phyloP scores from a whole-genome alignment of 2,329 filamentous ascomycete genomes.

The Ustilaginoidea virens region DNA sequence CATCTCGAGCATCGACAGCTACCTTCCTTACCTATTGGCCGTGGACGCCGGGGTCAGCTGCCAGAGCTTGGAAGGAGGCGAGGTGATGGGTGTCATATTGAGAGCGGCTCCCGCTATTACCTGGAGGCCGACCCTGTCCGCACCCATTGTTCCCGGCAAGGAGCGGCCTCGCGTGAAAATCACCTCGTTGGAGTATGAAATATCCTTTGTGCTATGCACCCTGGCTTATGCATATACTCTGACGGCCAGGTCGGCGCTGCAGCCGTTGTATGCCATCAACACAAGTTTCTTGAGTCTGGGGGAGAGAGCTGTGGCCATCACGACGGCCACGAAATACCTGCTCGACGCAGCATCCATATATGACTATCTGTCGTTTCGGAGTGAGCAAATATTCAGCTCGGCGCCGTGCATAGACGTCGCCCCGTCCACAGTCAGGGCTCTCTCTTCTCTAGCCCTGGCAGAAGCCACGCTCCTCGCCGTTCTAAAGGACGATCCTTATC shows the following conservation, averaged over 20 bases:
- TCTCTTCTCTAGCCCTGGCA: constrained; percentile 56
- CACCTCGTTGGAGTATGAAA: constrained; percentile 64
- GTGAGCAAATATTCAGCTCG: constrained; percentile 24
- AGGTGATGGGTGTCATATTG: constrained; percentile 53
- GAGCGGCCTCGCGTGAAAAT: constrained; percentile 54
- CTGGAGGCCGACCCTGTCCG: constrained; percentile 73
- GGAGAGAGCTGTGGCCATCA: constrained; percentile 54
- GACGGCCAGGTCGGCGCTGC: constrained; percentile 55
- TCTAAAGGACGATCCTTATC: constrained; percentile 87
- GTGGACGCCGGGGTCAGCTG: constrained; percentile 57
- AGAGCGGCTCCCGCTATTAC: constrained; percentile 47
- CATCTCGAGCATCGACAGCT: constrained; percentile 53
- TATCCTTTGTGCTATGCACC: constrained; percentile 64
- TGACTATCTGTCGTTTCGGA: constrained; percentile 47
- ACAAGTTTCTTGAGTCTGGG: constrained; percentile 45
- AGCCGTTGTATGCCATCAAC: constrained; percentile 54
- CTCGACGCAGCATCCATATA: constrained; percentile 69
- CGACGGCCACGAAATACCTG: constrained; percentile 60
- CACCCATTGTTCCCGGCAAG: constrained; percentile 45
- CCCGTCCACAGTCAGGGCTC: constrained; percentile 35
- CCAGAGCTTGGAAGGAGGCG: constrained; percentile 24
- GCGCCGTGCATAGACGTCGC: constrained; percentile 38
- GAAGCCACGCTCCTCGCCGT: constrained; percentile 85
- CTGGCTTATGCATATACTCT: constrained; percentile 61
- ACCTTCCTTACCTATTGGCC: constrained; percentile 71